Evolutionary conservation across 768 basidiomycete genomes (phyloP), one percentile per base, ranked within the genome.

Genomic region (Floccularia luteovirens): DNA sequence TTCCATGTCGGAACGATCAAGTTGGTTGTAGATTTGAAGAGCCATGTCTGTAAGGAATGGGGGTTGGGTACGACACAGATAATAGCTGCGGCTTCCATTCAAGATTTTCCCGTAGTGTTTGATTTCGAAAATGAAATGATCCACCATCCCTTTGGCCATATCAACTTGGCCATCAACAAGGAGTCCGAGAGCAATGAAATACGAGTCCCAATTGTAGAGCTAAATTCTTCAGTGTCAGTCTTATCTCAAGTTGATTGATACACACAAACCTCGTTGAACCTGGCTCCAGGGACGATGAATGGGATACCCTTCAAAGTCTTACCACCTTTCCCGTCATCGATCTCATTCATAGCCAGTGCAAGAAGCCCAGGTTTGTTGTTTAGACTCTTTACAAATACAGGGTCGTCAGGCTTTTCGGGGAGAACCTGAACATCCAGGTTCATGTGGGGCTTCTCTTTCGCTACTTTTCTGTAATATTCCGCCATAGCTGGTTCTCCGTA

Each of bases 11-110:
- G 79, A 81, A 33, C 88, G 82, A 52, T 96, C 91, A 40, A 97
- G 78, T 56, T 92, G 92, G 55, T 93, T 93, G 69, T 87, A 98
- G 57, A 97, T 94, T 59, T 98, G 96, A 27, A 98, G 72, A 0
- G 93, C 91, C 83, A 99, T 91, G 59, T 99, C 94, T 32, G 94
- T 98, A 34, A 98, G 73, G 84, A 99, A 99, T 2, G 94, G 94
- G 22, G 94, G 94, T 57, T 99, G 94, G 10, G 91, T 87, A 46
- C 94, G 85, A 59, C 87, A 89, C 42, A 99, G 79, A 60, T 99
- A 99, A 74, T 82, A 84, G 57, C 87, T 89, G 52, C 94, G 84
- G 61, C 85, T 93, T 46, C 94, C 94, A 59, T 99, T 99, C 48
- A 98, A 66, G 52, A 93, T 92, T 63, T 94, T 93, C 67, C 88